Conservation (phyloP, 495 filamentous ascomycete species). For the Bacidia rubella region DNA sequence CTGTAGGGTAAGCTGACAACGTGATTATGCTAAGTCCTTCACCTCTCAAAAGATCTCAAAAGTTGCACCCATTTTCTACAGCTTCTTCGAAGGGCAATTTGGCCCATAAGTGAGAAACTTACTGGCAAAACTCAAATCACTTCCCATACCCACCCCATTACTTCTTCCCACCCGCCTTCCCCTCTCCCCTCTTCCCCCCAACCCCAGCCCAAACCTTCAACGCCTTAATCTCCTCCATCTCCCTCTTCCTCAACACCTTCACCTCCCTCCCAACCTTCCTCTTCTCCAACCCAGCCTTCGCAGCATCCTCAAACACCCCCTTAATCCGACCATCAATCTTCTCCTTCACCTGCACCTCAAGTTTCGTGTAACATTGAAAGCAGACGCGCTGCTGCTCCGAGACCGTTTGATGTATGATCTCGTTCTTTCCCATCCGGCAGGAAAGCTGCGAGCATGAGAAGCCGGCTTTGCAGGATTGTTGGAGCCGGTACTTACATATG, state of each 20-base stretch:
- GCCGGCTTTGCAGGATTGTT: constrained; percentile 1
- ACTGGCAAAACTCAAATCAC: no score
- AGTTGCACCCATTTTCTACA: no score
- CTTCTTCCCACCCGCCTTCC: no score
- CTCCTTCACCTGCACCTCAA: not conserved
- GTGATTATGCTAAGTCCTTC: no score
- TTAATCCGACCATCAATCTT: not conserved
- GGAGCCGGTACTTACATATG: not conserved
- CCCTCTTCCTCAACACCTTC: not conserved
- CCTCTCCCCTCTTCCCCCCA: no score
- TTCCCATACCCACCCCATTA: no score
- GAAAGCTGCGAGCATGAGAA: constrained; percentile 2
- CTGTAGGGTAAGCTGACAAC: no score
- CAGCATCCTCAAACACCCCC: not conserved
- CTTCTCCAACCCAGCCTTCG: not conserved
- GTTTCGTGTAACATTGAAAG: not conserved
- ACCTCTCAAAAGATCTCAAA: no score
- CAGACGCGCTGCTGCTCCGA: not conserved
- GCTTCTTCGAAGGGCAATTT: no score
- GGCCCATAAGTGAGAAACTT: no score
- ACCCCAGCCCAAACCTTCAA: no score
- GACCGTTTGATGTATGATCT: not conserved
- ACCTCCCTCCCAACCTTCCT: not conserved
- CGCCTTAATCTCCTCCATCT: no score
- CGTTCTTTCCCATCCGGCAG: not conserved